Base-by-base conservation (phyloP, 2,329 filamentous ascomycete genomes). In the Talaromyces verruculosus region DNA sequence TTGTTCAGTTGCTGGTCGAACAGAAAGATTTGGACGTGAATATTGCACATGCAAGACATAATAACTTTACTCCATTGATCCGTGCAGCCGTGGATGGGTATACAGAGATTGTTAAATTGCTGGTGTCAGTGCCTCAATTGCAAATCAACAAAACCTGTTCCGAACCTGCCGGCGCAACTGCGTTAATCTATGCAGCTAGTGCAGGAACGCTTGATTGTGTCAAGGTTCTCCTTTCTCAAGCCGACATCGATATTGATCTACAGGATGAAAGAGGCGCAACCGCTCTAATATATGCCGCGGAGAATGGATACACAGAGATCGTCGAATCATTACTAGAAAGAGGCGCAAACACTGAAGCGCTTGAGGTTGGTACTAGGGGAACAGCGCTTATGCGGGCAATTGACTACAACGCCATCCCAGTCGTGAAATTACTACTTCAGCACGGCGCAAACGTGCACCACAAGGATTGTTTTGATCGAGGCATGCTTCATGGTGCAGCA, bases 381-480 rank as follows among this genome's bases (percentile, higher is more conserved):
- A 57, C 53, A 5, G 53, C 53, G 10, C 53, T 57, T 11, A 57
- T 37, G 30, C 30, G 53, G n/a, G 53, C 53, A 57, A 57, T 57
- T 11, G 53, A 57, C 33, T 25, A 37, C 30, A 25, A 57, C 6
- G 53, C 53, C 11, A 57, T 57, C 19, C 33, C 53, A 19, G 53
- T 37, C 11, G 53, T 57, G n/a, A 22, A 57, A 57, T 39, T 39
- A 39, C 33, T 57, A 57, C 53, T 57, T 37, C n/a, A 57, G 19
- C 33, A 57, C 30, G 53, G 53, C 11, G 53, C 53, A 11, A 57
- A 57, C 33, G 53, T 57, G 5, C 53, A 57, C 19, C 30, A 37
- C 33, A 57, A 22, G 30, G 53, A 57, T 33, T 57, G 53, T 30
- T 57, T 57, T 57, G 53, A 37, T 13, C 53, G 53, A 25, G 53